phyloP scores from a whole-genome alignment of 441 rosid genomes.

The Eruca vesicaria region DNA sequence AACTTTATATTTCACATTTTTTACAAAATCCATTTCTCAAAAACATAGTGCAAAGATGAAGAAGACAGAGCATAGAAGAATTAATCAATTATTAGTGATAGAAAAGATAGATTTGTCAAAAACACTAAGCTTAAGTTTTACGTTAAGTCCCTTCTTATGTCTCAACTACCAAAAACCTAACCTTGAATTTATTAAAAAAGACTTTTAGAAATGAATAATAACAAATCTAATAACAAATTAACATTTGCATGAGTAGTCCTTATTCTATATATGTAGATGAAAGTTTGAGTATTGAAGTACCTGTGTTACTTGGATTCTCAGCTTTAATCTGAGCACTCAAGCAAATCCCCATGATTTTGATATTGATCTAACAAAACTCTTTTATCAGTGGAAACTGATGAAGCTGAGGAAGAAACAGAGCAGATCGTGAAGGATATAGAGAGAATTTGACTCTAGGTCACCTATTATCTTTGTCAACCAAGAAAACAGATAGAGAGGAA shows the following conservation, averaged over 20 bases:
- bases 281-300: slow-evolving; percentile 39
- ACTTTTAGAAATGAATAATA: not conserved
- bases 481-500: slow-evolving; percentile 18
- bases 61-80: not conserved
- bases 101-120: slow-evolving; percentile 32
- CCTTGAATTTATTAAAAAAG: not conserved
- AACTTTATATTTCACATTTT: slow-evolving; percentile 2
- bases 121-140: slow-evolving; percentile 27
- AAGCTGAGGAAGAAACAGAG: slow-evolving; percentile 26
- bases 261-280: not conserved
- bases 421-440: slow-evolving; percentile 19
- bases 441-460: slow-evolving; percentile 19
- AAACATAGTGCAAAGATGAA: not conserved
- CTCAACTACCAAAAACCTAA: slow-evolving; percentile 23
- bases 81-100: slow-evolving; percentile 8
- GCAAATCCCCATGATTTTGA: slow-evolving; percentile 72
- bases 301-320: slow-evolving; percentile 67
- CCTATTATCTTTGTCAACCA: slow-evolving; percentile 28
- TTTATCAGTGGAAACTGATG: not conserved
- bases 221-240: not conserved
- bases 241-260: slow-evolving; percentile 5
- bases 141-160: slow-evolving; percentile 20
- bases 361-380: slow-evolving; percentile 13
- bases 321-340: slow-evolving; percentile 83
- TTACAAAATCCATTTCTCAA: not conserved